Percentiles rank a stretch among this genome's conserved stretches.
phyloP scores from a whole-genome alignment of 208 protist species.

The Leptomonas seymouri region DNA sequence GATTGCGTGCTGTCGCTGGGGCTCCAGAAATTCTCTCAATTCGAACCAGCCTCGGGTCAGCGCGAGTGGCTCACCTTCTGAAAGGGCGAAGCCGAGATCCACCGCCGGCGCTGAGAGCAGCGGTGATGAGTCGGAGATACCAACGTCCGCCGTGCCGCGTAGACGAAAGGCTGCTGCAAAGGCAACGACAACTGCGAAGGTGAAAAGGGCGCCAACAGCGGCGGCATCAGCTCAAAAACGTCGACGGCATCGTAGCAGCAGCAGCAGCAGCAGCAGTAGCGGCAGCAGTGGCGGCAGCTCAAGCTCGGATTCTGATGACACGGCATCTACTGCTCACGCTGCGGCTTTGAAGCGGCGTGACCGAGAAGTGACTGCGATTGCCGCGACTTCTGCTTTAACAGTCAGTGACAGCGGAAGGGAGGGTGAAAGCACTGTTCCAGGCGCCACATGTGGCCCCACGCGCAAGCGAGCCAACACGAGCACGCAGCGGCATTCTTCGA shows the following conservation, averaged over 20 bases:
- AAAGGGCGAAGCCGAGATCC: background rate
- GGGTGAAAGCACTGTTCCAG: background rate
- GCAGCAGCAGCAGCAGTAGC: constrained; percentile 9
- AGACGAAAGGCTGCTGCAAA: background rate
- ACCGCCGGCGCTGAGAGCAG: background rate
- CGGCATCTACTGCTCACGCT: background rate
- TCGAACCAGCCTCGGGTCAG: background rate
- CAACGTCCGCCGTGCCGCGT: background rate
- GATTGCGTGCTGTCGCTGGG: constrained; percentile 27
- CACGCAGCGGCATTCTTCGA: background rate
- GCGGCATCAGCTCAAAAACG: background rate
- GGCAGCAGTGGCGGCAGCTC: constrained; percentile 5
- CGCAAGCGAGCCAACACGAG: background rate
- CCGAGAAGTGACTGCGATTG: background rate
- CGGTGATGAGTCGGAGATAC: too few relatives aligned
- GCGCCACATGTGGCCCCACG: background rate
- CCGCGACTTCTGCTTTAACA: background rate
- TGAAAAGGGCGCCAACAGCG: background rate
- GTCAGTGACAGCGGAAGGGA: background rate
- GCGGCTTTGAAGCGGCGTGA: background rate
- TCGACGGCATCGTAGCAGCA: background rate
- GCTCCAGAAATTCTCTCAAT: background rate
- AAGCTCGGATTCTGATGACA: background rate
- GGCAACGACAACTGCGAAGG: background rate
- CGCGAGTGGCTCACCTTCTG: background rate